Evolutionary conservation across 1,284 basidiomycete genomes (phyloP).

Genomic region (Moesziomyces globuligerus): DNA sequence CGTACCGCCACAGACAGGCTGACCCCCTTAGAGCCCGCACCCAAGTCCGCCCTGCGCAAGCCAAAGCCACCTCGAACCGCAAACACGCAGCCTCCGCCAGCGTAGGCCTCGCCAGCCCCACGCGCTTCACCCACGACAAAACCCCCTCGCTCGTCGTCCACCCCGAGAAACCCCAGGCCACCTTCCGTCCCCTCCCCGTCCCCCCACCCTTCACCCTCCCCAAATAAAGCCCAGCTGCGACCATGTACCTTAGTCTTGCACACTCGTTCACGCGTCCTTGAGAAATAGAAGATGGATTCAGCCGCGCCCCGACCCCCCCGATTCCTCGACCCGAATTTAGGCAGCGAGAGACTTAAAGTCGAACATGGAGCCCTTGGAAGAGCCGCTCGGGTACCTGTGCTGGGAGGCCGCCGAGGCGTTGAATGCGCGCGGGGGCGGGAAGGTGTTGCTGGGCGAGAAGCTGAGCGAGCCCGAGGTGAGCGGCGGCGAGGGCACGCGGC

Average conservation of each 20-base stretch:
- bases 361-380: conserved; percentile 35
- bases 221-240: conserved; percentile 1
- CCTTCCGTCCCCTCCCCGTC: conserved; percentile 14
- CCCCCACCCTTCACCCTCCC: conserved; percentile 25
- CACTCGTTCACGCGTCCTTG: not conserved
- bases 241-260: conserved; percentile 7
- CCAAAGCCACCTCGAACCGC: not conserved
- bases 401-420: conserved; percentile 35
- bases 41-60: not conserved
- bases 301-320: too few relatives aligned
- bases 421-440: conserved; percentile 44
- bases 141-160: not conserved
- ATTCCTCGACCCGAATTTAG: too few relatives aligned
- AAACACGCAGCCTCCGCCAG: not conserved
- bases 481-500: conserved; percentile 36
- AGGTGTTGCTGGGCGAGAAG: conserved; percentile 31
- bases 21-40: not conserved
- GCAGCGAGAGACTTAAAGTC: conserved; percentile 32
- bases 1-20: conserved; percentile 9
- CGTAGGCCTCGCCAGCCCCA: conserved; percentile 14
- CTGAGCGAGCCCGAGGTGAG: conserved; percentile 30
- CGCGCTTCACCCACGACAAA: conserved; percentile 9
- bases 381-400: conserved; percentile 42
- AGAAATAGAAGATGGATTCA: too few relatives aligned
- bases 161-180: conserved; percentile 10